Percentiles rank a stretch among this genome's conserved stretches.
These are phyloP conservation scores for Phyllostachys edulis DNA, from an alignment of 176 grass and related monocot species.

Conservation along the genomic window DNA sequence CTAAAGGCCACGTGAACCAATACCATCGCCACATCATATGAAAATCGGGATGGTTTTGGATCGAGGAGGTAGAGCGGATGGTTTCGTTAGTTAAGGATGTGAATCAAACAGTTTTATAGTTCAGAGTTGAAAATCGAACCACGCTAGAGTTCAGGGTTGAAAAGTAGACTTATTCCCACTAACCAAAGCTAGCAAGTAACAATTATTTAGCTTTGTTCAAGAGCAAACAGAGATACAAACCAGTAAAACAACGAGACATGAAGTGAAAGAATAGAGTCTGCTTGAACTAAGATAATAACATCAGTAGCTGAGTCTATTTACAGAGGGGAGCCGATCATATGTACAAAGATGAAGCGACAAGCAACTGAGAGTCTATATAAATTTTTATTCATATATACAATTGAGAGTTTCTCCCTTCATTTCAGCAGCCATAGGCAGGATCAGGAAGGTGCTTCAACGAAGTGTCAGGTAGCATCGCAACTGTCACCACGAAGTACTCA, in stretches of 20 bases:
- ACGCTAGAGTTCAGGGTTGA: too few relatives aligned
- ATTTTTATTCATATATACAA: constrained; percentile 62
- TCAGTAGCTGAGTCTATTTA: constrained; percentile 45
- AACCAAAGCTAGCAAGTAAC: not conserved
- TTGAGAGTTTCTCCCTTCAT: constrained; percentile 84
- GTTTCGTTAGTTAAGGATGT: too few relatives aligned
- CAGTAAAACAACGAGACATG: not conserved
- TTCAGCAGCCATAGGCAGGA: constrained; percentile 82
- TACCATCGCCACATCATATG: too few relatives aligned
- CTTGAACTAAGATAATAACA: constrained; percentile 34
- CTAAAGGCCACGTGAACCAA: too few relatives aligned
- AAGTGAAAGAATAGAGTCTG: constrained; percentile 50
- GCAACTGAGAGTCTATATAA: constrained; percentile 30
- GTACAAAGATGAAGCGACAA: constrained; percentile 35
- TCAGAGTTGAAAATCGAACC: too few relatives aligned
- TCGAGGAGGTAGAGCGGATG: too few relatives aligned
- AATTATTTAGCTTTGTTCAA: not conserved
- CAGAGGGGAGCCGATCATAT: constrained; percentile 33
- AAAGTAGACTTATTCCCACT: too few relatives aligned
- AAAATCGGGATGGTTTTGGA: too few relatives aligned
- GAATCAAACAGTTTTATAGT: too few relatives aligned
- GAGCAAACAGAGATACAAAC: not conserved
- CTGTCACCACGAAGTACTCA: constrained; percentile 94
- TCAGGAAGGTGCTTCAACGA: constrained; percentile 81
- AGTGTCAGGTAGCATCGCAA: constrained; percentile 84